Conservation (phyloP, 345 rosid species). For the Litchi chinensis region DNA sequence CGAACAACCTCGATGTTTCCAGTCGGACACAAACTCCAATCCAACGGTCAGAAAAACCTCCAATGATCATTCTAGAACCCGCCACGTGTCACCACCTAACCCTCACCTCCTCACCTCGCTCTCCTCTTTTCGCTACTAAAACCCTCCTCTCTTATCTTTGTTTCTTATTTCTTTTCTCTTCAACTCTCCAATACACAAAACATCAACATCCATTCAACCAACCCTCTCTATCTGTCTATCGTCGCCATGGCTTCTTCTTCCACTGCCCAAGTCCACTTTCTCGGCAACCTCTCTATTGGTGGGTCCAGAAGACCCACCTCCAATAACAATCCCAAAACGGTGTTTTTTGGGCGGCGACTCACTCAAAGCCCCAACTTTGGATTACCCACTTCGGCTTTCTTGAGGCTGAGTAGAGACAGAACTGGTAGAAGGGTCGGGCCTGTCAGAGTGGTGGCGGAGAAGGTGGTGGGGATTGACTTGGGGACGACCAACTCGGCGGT, state of each 20-base stretch:
- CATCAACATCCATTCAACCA: neutral
- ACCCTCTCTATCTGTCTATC: neutral
- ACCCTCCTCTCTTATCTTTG: conserved; percentile 36
- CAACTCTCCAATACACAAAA: neutral
- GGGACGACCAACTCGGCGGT: conserved; percentile 99
- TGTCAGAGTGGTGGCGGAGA: conserved; percentile 72
- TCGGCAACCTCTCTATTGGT: conserved; percentile 51
- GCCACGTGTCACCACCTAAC: conserved; percentile 53
- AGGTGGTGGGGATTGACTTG: conserved; percentile 91
- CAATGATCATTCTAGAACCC: conserved; percentile 33
- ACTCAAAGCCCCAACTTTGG: conserved; percentile 31
- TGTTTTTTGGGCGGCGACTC: conserved; percentile 63
- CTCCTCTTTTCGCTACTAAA: conserved; percentile 18
- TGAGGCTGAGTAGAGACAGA: conserved; percentile 35
- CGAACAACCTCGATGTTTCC: conserved; percentile 26
- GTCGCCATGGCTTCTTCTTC: conserved; percentile 70
- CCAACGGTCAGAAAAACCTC: neutral
- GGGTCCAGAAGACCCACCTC: no score
- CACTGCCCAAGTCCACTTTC: conserved; percentile 72
- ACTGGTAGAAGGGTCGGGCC: conserved; percentile 49
- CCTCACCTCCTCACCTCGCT: conserved; percentile 21
- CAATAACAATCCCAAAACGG: conserved; percentile 11
- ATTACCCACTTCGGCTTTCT: conserved; percentile 43
- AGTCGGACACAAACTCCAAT: neutral
- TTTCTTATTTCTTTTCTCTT: neutral